phyloP scores from a whole-genome alignment of 495 filamentous ascomycete species.

The Neurospora hispaniola region DNA sequence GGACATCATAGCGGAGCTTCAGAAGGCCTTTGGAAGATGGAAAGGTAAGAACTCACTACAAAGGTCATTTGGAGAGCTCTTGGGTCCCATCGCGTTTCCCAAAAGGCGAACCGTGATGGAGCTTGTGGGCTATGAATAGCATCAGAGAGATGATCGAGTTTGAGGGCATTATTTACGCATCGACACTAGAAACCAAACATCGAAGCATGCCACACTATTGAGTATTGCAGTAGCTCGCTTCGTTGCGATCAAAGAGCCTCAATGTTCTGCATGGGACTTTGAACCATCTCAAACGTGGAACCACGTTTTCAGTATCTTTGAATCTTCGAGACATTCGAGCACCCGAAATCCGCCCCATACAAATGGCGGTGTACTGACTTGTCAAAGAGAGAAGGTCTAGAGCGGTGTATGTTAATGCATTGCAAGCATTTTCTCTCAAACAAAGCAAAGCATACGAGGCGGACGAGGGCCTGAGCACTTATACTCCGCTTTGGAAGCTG shows the following conservation, averaged over 20 bases:
- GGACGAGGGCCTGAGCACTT: background rate
- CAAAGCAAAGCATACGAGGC: background rate
- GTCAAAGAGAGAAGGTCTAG: background rate
- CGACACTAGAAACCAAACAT: background rate
- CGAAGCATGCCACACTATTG: background rate
- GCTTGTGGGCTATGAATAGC: background rate
- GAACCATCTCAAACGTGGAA: background rate
- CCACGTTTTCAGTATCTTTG: background rate
- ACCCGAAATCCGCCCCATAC: background rate
- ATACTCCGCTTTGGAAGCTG: background rate
- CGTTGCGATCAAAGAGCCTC: background rate
- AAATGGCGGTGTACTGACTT: background rate
- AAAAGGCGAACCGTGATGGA: background rate
- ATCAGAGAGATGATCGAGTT: background rate
- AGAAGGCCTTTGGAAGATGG: background rate
- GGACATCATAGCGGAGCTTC: background rate
- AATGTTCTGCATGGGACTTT: background rate
- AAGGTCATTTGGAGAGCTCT: background rate
- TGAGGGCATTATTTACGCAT: background rate
- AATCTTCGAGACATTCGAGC: background rate
- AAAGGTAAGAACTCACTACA: background rate
- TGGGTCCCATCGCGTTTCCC: background rate
- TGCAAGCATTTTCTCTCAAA: background rate
- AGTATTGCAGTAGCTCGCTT: background rate
- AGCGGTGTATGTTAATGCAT: background rate